Conservation (phyloP, 176 grass and related monocot genomes). For the Tillandsia leiboldiana region DNA sequence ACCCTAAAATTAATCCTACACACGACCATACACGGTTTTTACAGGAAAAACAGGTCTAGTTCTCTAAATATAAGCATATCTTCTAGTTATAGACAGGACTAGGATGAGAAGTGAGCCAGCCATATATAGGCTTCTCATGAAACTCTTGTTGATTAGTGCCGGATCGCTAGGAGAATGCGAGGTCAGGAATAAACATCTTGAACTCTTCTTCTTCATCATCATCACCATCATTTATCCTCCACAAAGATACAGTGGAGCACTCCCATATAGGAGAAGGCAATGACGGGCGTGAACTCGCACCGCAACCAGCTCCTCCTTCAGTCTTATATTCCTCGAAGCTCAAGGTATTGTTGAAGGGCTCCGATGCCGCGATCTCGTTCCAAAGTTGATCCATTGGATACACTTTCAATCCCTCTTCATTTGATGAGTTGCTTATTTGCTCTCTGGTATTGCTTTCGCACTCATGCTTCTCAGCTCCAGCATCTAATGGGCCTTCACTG, state of each 20-base stretch:
- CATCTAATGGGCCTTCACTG: neutral
- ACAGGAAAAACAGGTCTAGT: neutral
- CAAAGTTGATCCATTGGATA: conserved; percentile 66
- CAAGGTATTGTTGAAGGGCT: conserved; percentile 16
- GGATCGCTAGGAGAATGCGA: conserved; percentile 25
- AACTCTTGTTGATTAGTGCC: neutral
- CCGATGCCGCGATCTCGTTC: conserved; percentile 64
- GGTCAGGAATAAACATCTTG: conserved; percentile 38
- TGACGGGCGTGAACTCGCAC: neutral
- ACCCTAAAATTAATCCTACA: neutral
- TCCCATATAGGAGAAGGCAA: conserved; percentile 63
- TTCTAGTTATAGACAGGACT: neutral
- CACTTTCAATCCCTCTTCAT: conserved; percentile 13
- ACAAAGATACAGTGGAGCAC: conserved; percentile 50
- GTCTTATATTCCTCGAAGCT: conserved; percentile 33
- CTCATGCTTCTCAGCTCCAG: neutral
- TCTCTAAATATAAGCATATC: neutral
- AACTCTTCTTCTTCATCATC: conserved; percentile 34
- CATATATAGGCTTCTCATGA: neutral
- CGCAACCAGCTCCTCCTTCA: neutral
- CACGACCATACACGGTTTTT: conserved; percentile 1
- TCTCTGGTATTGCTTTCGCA: neutral
- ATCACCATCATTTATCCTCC: conserved; percentile 67
- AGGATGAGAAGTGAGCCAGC: neutral
- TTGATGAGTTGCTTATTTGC: neutral